Evolutionary conservation across 495 filamentous ascomycete species (phyloP).

Genomic region (Clavariopsis aquatica): DNA sequence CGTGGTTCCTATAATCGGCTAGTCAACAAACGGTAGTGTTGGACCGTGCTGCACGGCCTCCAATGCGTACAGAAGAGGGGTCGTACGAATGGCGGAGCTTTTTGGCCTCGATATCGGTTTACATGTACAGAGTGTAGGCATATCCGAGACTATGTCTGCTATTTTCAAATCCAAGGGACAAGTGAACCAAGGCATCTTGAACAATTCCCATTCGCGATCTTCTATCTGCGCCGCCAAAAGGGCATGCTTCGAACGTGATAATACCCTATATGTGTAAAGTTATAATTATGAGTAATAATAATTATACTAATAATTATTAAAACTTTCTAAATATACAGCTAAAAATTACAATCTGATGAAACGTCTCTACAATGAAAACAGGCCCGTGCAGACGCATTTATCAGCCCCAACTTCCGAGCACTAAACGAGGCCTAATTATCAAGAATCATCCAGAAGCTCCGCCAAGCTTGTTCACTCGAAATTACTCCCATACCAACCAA

Average conservation of each 20-base stretch:
- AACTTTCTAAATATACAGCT: no score
- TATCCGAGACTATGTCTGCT: constrained; percentile 1
- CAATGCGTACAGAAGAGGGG: constrained; percentile 6
- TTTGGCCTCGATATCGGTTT: constrained; percentile 8
- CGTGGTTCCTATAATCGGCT: constrained; percentile 6
- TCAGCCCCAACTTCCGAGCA: no score
- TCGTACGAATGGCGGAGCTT: constrained; percentile 7
- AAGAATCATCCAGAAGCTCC: no score
- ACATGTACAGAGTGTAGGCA: constrained; percentile 9
- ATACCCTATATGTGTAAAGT: constrained; percentile 5
- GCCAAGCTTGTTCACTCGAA: no score
- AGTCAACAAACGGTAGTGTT: constrained; percentile 1
- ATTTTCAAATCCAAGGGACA: neutral
- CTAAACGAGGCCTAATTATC: no score
- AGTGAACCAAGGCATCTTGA: constrained; percentile 3
- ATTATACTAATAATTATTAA: no score
- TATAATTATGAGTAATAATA: no score
- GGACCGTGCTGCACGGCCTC: constrained; percentile 1
- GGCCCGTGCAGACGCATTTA: no score
- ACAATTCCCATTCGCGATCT: constrained; percentile 9
- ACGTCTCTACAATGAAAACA: no score
- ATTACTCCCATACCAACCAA: no score
- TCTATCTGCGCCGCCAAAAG: constrained; percentile 4
- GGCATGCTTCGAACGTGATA: neutral
- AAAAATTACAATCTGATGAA: no score